Percentiles rank a stretch among this genome's conserved stretches.
These are phyloP conservation scores for Fomitopsis palustris DNA, from an alignment of 1,284 basidiomycete genomes.

Conservation along the genomic window DNA sequence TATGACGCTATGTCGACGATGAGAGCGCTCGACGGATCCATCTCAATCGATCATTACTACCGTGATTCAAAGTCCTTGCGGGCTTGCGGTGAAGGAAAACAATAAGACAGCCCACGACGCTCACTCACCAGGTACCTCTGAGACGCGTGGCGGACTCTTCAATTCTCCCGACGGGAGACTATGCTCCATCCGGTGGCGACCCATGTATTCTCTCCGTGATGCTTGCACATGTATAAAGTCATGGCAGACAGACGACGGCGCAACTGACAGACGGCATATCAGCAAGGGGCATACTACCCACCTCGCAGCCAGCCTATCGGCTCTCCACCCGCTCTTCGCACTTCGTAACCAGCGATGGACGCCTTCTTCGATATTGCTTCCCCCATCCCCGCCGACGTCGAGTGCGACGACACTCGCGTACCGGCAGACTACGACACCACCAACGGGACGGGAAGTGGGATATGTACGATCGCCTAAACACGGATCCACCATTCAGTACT, in stretches of 20 bases:
- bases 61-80: not conserved
- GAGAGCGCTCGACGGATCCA: not conserved
- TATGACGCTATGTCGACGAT: not conserved
- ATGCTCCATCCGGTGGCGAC: not conserved
- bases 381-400: constrained; percentile 2
- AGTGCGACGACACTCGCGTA: not conserved
- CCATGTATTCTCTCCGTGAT: not conserved
- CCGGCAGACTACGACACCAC: constrained; percentile 1
- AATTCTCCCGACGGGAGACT: not conserved
- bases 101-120: not conserved
- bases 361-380: constrained; percentile 4
- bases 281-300: not conserved
- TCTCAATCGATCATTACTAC: not conserved
- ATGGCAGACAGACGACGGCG: not conserved
- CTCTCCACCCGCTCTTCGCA: not conserved
- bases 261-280: not conserved
- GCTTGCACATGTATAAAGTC: not conserved
- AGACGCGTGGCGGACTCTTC: not conserved
- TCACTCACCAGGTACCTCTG: not conserved
- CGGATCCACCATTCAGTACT: too few relatives aligned
- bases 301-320: not conserved
- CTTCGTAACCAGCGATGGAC: constrained; percentile 1
- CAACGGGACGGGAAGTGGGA: not conserved
- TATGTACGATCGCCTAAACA: not conserved
- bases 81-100: not conserved